Base-by-base conservation (phyloP, 2,329 filamentous ascomycete genomes). In the Penicillium corylophilum region DNA sequence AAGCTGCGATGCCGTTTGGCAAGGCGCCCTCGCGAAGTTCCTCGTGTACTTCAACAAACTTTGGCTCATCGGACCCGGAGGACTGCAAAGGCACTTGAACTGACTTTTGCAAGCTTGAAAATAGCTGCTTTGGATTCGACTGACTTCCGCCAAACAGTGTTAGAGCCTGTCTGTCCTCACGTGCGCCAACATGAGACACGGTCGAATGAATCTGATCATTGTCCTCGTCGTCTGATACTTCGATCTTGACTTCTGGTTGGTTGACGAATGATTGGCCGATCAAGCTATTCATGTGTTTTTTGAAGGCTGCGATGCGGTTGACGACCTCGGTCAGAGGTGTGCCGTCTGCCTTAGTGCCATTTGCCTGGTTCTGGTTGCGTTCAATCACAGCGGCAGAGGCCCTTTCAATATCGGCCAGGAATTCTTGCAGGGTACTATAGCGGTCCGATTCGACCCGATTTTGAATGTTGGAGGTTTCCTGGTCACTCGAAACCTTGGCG, bases 141-240 rank as follows among this genome's bases (percentile, higher is more conserved):
- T 88, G 88, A 60, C 85, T 88, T 48, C 89, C 90, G 59, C 89
- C 90, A 60, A 85, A 86, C 1, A 95, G 77, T 1, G 89, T 93
- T 51, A 96, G 76, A 5, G 93, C 86, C 15, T 84, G 75, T 55
- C 77, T 80, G 49, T 81, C 71, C 58, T 81, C 69, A 59, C 77
- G 65, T 43, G 72, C 71, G 36, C 74, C 75, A 44, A 75, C 72
- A n/a, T 62, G 60, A 16, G 59, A 53, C 15, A 68, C 56, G 10
- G 74, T 71, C 9, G 72, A 62, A 31, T 71, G 67, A 12, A 65
- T 62, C 31, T 71, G 63, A n/a, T 63, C 65, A 33, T 72, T 71
- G 20, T 61, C 59, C 57, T 67, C 68, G 50, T 68, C 69, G 59
- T 67, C 72, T 50, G 63, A 64, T 44, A 56, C 58, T 62, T 66